Base-by-base conservation (phyloP, 129 eudicot genomes). In the Glebionis coronaria region DNA sequence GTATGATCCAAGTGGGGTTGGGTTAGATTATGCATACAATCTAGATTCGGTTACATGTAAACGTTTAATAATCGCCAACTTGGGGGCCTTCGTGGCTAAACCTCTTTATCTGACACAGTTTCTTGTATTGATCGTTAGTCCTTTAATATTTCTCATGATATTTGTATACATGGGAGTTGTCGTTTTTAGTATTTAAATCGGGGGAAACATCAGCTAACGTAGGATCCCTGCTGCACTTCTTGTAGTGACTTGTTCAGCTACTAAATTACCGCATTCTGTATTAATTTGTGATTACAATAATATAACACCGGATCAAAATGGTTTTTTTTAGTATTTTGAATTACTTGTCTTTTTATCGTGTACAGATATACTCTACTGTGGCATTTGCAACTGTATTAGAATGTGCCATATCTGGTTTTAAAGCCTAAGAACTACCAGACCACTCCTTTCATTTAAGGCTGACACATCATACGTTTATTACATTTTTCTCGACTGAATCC, bases 1-100 rank as follows among this genome's bases (percentile, higher is more conserved):
- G 59, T 74, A 76, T 61, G 73, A 58, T 38, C 51, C 25, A 27
- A 15, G 28, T 14, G 16, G 46, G 69, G 60, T 60, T 49, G 69
- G 76, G 18, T 63, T 38, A 14, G 11, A 58, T 47, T 44, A 73
- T 65, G 44, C 31, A 25, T 40, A 23, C 66, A 47, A 46, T 74
- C 54, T 61, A 7, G 54, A 31, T 10, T 60, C 40, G 28, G n/a
- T 47, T 57, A n/a, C 56, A 56, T 66, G 29, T 65, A 56, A 42
- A 47, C 61, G n/a, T 57, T 29, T 49, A 57, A 75, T 68, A 44
- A 64, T 64, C 56, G 21, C 65, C 15, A 54, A 64, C 63, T 42
- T 21, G 63, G 44, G 23, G 61, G 44, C 40, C 58, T 66, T 59
- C 8, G 21, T 65, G 72, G 58, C 66, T 64, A 65, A 28, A 25